Evolutionary conservation across 1,139 yeast species (phyloP).

Genomic region (Hemisphaericaspora xylanilytica): DNA sequence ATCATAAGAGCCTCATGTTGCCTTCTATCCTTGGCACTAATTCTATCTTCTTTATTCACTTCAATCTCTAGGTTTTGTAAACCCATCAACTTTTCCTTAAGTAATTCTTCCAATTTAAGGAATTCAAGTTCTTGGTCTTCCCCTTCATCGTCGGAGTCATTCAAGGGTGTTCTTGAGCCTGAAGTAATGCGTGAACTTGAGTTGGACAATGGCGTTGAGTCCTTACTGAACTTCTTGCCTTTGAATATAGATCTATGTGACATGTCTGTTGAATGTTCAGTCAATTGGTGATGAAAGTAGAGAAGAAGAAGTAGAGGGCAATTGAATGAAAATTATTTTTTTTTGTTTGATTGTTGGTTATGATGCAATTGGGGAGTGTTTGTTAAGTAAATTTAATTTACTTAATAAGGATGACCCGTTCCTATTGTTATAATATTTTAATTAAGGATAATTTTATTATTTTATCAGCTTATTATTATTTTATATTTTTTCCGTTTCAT

Average conservation of each 20-base stretch:
- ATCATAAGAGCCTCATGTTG: conserved; percentile 33
- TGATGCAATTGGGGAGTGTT: no score
- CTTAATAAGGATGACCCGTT: no score
- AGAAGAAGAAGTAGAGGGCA: no score
- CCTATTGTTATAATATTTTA: no score
- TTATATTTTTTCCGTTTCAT: no score
- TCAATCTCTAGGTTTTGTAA: conserved; percentile 23
- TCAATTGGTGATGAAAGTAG: no score
- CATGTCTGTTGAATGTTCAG: conserved; percentile 6
- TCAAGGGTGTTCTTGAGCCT: conserved; percentile 41
- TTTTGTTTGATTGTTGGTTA: no score
- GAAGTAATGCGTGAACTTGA: conserved; percentile 37
- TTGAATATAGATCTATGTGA: conserved; percentile 13
- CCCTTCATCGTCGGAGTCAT: conserved; percentile 28
- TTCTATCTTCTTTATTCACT: conserved; percentile 15
- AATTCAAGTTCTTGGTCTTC: conserved; percentile 38
- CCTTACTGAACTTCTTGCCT: conserved; percentile 15
- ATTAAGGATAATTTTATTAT: no score
- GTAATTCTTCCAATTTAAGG: conserved; percentile 39
- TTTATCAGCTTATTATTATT: no score
- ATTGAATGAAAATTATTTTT: no score
- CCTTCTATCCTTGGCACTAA: conserved; percentile 22
- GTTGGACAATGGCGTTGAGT: conserved; percentile 20
- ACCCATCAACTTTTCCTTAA: conserved; percentile 35
- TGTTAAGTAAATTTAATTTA: no score